Percentiles rank a stretch among this genome's conserved stretches.
These are phyloP conservation scores for Nasturtium officinale DNA, from an alignment of 345 rosid genomes.

Conservation along the genomic window DNA sequence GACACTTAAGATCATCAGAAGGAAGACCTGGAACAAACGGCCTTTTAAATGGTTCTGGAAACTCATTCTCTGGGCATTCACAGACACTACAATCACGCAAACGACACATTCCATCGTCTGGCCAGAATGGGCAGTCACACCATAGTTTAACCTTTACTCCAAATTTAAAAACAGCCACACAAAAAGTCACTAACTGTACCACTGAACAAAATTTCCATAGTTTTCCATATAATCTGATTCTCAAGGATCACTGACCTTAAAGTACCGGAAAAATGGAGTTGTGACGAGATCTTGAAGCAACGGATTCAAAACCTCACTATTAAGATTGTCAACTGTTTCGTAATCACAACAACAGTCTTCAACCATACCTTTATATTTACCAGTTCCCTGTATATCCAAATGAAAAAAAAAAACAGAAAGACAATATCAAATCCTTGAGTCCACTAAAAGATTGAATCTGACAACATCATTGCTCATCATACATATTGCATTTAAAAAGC, in stretches of 20 bases:
- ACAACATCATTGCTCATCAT: slow-evolving; percentile 10
- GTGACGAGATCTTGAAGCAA: slow-evolving; percentile 77
- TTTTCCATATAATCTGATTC: neutral
- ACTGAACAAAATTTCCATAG: neutral
- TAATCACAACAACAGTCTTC: slow-evolving; percentile 96
- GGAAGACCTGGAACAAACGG: slow-evolving; percentile 57
- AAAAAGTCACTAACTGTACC: neutral
- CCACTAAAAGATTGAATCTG: slow-evolving; percentile 4
- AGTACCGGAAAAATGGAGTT: slow-evolving; percentile 88
- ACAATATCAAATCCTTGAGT: neutral
- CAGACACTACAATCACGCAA: slow-evolving; percentile 97
- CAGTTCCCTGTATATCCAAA: slow-evolving; percentile 44
- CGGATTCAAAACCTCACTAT: slow-evolving; percentile 76
- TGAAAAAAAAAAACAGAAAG: neutral
- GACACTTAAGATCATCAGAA: slow-evolving; percentile 70
- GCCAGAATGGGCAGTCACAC: slow-evolving; percentile 99
- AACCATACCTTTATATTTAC: slow-evolving; percentile 67
- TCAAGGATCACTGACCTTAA: slow-evolving; percentile 61
- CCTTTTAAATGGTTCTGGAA: slow-evolving; percentile 72
- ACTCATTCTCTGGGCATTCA: slow-evolving; percentile 94
- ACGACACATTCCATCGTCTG: slow-evolving; percentile 94
- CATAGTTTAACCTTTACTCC: slow-evolving; percentile 72
- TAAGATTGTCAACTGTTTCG: slow-evolving; percentile 80
- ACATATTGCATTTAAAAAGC: neutral
- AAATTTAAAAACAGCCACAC: neutral